These are phyloP conservation scores for Rugosomyces carneus DNA, from an alignment of 1,284 basidiomycete species.

Conservation along the genomic window DNA sequence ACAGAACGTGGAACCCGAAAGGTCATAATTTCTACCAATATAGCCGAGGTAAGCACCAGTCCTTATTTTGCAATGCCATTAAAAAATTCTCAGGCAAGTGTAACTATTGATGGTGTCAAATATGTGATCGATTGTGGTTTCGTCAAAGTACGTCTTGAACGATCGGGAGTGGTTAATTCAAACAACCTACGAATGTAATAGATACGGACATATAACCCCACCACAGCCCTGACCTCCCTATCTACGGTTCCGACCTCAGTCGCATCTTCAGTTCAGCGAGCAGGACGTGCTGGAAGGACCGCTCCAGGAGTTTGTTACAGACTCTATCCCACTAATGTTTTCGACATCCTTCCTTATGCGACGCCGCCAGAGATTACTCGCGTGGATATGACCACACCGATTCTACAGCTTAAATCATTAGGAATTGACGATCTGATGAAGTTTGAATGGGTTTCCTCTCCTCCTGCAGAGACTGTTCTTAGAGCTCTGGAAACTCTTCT, in stretches of 20 bases:
- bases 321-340: slow-evolving; percentile 96
- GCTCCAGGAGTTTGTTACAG: slow-evolving; percentile 99
- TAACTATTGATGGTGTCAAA: slow-evolving; percentile 98
- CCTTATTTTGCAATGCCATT: too few relatives aligned
- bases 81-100: too few relatives aligned
- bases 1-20: slow-evolving; percentile 95
- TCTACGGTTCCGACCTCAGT: slow-evolving; percentile 99
- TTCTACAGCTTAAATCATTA: slow-evolving; percentile 97
- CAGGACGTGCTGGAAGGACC: slow-evolving; percentile 95
- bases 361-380: slow-evolving; percentile 98
- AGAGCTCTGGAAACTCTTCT: slow-evolving; percentile 93
- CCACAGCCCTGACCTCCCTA: too few relatives aligned
- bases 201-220: too few relatives aligned
- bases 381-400: slow-evolving; percentile 89
- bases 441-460: slow-evolving; percentile 99
- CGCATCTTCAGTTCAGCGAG: slow-evolving; percentile 92
- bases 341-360: slow-evolving; percentile 97
- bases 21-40: slow-evolving; percentile 97
- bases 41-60: too few relatives aligned
- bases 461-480: slow-evolving; percentile 92
- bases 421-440: slow-evolving; percentile 97
- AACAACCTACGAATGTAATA: too few relatives aligned
- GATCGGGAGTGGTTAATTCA: slow-evolving; percentile 99
- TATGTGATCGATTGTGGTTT: slow-evolving; percentile 99
- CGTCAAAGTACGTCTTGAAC: slow-evolving; percentile 98